Evolutionary conservation across 139 green algal genomes (phyloP).

Genomic region (Chlorella sp.): DNA sequence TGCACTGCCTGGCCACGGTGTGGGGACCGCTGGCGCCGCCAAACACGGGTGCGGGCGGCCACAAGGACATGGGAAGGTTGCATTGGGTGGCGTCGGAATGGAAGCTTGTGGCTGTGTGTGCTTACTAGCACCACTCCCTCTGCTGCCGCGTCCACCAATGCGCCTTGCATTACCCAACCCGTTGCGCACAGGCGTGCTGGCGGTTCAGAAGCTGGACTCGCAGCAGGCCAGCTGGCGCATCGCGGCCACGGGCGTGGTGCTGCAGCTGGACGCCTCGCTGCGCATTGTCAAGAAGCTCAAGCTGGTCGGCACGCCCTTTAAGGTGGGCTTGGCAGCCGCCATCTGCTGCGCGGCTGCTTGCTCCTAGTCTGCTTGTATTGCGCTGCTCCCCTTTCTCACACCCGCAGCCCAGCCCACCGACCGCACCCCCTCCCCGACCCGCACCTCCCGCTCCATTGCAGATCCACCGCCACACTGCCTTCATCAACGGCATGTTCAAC

Average conservation of each 20-base stretch:
- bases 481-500: constrained; percentile 97
- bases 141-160: background rate
- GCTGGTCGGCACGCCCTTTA: constrained; percentile 90
- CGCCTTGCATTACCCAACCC: background rate
- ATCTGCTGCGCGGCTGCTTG: too few species aligned
- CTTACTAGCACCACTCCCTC: background rate
- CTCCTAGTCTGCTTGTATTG: background rate
- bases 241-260: constrained; percentile 90
- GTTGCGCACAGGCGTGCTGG: background rate
- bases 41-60: constrained; percentile 79
- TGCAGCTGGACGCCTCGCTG: constrained; percentile 86
- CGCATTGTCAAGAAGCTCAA: constrained; percentile 97
- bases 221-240: constrained; percentile 79
- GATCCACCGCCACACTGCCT: constrained; percentile 91
- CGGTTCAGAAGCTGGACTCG: constrained; percentile 55
- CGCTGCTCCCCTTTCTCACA: background rate
- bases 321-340: constrained; percentile 44
- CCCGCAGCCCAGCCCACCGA: too few species aligned
- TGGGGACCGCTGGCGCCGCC: constrained; percentile 86
- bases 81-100: background rate
- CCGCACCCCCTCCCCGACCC: background rate
- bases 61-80: constrained; percentile 29
- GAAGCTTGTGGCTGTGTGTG: background rate
- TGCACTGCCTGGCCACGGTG: constrained; percentile 92
- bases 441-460: background rate